Evolutionary conservation across 202 grass and related monocot species (phyloP).

Genomic region (Panicum virgatum): DNA sequence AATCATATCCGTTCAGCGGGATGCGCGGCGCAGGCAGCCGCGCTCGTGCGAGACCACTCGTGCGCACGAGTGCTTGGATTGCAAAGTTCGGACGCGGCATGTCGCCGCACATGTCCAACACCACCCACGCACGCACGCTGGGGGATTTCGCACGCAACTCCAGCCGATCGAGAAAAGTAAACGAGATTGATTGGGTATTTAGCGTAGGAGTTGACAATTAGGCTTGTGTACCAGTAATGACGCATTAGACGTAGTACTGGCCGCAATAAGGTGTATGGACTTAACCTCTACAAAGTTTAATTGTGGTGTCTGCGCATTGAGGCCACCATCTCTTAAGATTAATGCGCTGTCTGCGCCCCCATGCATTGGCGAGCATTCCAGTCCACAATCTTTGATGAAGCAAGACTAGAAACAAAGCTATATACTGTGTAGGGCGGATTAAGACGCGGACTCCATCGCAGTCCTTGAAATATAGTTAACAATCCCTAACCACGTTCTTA

Average conservation of each 20-base stretch:
- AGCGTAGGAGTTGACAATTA: conserved; percentile 30
- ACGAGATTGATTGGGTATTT: conserved; percentile 25
- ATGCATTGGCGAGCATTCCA: background rate
- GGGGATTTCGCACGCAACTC: conserved; percentile 4
- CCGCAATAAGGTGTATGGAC: conserved; percentile 9
- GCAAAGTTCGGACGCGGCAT: background rate
- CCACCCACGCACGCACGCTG: background rate
- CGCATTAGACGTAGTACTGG: background rate
- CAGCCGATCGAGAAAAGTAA: conserved; percentile 21
- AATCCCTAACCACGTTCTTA: too few relatives aligned
- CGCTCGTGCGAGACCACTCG: too few relatives aligned
- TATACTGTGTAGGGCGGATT: too few relatives aligned
- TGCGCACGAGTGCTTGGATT: too few relatives aligned
- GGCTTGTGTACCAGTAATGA: background rate
- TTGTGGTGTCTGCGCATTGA: background rate
- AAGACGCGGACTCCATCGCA: background rate
- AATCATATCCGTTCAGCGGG: background rate
- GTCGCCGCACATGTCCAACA: background rate
- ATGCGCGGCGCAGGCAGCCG: too few relatives aligned
- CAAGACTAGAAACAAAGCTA: background rate
- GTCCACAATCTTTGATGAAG: background rate
- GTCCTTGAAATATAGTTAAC: too few relatives aligned
- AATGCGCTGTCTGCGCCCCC: conserved; percentile 6
- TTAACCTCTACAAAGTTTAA: background rate
- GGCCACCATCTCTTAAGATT: conserved; percentile 23